These are phyloP conservation scores for Dryas drummondii DNA, from an alignment of 306 rosid genomes.

Conservation along the genomic window DNA sequence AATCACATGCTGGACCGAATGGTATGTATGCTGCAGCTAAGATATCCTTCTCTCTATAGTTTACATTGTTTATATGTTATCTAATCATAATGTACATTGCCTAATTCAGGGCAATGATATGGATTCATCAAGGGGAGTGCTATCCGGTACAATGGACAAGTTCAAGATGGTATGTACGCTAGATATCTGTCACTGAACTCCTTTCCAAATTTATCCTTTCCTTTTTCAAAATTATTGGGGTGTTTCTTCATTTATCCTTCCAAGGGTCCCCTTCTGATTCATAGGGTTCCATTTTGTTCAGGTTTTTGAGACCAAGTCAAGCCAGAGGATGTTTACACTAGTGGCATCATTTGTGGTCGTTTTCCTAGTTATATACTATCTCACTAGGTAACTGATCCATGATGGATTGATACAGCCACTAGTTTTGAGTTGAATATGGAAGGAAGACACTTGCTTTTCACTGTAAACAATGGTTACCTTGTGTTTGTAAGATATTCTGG, in stretches of 20 bases:
- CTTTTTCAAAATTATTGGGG: neutral
- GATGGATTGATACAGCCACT: slow-evolving; percentile 21
- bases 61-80: neutral
- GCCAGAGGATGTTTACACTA: slow-evolving; percentile 80
- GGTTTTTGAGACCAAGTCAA: slow-evolving; percentile 95
- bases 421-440: slow-evolving; percentile 12
- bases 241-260: slow-evolving; percentile 19
- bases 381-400: slow-evolving; percentile 48
- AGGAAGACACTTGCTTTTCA: slow-evolving; percentile 9
- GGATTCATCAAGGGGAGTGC: slow-evolving; percentile 93
- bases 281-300: slow-evolving; percentile 30
- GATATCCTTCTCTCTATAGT: neutral
- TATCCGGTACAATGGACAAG: slow-evolving; percentile 90
- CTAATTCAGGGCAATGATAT: slow-evolving; percentile 76
- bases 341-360: slow-evolving; percentile 80
- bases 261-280: slow-evolving; percentile 1
- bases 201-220: neutral
- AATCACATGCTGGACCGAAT: slow-evolving; percentile 83
- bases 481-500: slow-evolving; percentile 27
- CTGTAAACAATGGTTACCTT: slow-evolving; percentile 23
- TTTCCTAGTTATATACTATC: slow-evolving; percentile 82
- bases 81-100: slow-evolving; percentile 1
- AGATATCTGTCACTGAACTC: neutral
- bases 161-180: slow-evolving; percentile 70
- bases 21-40: slow-evolving; percentile 50